Conservation (phyloP, 805 yeast genomes). For the Candida broadrunensis region DNA sequence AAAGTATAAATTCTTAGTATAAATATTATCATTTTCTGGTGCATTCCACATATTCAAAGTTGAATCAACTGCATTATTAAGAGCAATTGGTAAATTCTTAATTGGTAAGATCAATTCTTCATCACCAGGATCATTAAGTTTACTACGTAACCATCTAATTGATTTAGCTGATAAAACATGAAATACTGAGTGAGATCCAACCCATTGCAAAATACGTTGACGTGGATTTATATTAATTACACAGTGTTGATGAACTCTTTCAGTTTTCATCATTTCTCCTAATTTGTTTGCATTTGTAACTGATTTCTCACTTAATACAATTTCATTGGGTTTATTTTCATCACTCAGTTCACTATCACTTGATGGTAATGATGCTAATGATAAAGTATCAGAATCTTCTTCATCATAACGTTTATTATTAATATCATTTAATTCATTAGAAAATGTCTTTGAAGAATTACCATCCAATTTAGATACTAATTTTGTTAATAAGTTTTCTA, state of each 20-base stretch:
- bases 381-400: not conserved
- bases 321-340: not conserved
- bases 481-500: slow-evolving; percentile 14
- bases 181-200: slow-evolving; percentile 24
- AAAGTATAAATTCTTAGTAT: slow-evolving; percentile 1
- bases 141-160: slow-evolving; percentile 23
- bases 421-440: not conserved
- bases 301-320: slow-evolving; percentile 1
- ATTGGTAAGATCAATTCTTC: slow-evolving; percentile 21
- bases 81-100: slow-evolving; percentile 20
- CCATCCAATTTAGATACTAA: slow-evolving; percentile 12
- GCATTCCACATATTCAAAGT: slow-evolving; percentile 8
- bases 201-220: slow-evolving; percentile 5
- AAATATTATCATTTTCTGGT: slow-evolving; percentile 5
- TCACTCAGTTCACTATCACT: not conserved
- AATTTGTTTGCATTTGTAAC: slow-evolving; percentile 4
- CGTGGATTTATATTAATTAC: not conserved
- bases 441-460: not conserved
- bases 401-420: not conserved
- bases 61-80: slow-evolving; percentile 11
- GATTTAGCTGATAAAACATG: slow-evolving; percentile 28
- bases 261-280: slow-evolving; percentile 8
- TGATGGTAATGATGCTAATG: not conserved
- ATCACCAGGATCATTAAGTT: slow-evolving; percentile 15
- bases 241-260: not conserved